Evolutionary conservation across 192 early-diverging fungal genomes (phyloP).

Genomic region (Podila verticillata): DNA sequence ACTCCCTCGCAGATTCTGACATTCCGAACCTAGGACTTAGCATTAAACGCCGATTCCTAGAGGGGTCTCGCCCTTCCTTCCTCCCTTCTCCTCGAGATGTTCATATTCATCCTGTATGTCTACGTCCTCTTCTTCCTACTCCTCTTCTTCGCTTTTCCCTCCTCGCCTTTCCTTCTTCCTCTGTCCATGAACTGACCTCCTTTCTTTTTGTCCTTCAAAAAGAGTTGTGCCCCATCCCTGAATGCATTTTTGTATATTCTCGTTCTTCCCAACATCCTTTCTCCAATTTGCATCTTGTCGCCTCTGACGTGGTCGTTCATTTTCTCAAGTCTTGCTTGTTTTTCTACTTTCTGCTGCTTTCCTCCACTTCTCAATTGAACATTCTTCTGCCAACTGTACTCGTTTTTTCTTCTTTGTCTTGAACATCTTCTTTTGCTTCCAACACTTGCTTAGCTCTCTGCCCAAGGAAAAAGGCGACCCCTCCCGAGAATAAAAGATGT

Average conservation of each 20-base stretch:
- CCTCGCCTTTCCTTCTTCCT: background rate
- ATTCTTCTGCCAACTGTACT: background rate
- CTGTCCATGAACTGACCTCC: too few relatives aligned
- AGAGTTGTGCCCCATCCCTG: too few relatives aligned
- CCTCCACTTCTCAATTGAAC: background rate
- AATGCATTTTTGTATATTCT: too few relatives aligned
- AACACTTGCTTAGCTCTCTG: background rate
- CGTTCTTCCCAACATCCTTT: too few relatives aligned
- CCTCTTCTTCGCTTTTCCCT: background rate
- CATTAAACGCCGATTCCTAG: too few relatives aligned
- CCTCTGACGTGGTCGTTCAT: background rate
- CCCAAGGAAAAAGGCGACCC: background rate
- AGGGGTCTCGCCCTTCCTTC: background rate
- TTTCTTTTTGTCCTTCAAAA: too few relatives aligned
- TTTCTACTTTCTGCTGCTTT: background rate
- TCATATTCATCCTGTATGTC: background rate
- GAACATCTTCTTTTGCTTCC: background rate
- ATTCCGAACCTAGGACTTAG: too few relatives aligned
- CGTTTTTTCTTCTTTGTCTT: background rate
- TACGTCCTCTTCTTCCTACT: background rate
- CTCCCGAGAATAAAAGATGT: constrained; percentile 1
- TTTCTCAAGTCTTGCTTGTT: background rate
- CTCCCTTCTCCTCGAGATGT: background rate
- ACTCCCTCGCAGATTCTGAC: too few relatives aligned
- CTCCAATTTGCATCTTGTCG: background rate